Base-by-base conservation (phyloP, 768 basidiomycete genomes). In the Suillus decipiens region DNA sequence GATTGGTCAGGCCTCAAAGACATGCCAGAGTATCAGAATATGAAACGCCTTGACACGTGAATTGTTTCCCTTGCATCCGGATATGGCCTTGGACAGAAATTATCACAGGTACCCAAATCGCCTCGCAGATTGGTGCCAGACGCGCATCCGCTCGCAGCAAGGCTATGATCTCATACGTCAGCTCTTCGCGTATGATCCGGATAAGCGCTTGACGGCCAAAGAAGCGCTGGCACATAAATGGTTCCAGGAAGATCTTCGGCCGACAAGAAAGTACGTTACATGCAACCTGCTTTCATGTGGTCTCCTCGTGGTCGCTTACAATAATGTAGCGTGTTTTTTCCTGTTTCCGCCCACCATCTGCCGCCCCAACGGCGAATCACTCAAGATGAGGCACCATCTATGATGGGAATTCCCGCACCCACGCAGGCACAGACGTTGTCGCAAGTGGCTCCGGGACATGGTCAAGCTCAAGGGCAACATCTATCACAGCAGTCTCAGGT, bases 101-200 rank as follows among this genome's bases (percentile, higher is more conserved):
- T 31, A 79, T 72, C 37, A 42, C 67, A 86, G 86, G 48, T 87
- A 81, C 71, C 82, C 70, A 77, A 89, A 82, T 64, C 87, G 84
- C 54, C 85, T 92, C 10, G 74, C 71, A 10, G 86, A 84, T 45
- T 98, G 96, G 96, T 96, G 89, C 63, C 82, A 84, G 60, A 71
- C 76, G 24, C 84, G 90, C 43, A 80, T 90, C 58, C 82, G 85
- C 43, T 80, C 85, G 41, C 76, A 81, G 2, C 78, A 81, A 45
- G 93, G 90, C 31, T 89, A 89, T 72, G 92, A 96, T 63, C 86
- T 99, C 61, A 86, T 99, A n/a, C 83, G 84, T 14, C 83, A 86
- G 63, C 81, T 99, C 42, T 96, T 99, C 73, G 84, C 85, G 11
- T 99, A 95, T 77, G 93, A 98, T 75, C 96, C 96, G 1, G 90